Conservation (phyloP, 805 yeast genomes). For the Wickerhamiella alocasiicola region DNA sequence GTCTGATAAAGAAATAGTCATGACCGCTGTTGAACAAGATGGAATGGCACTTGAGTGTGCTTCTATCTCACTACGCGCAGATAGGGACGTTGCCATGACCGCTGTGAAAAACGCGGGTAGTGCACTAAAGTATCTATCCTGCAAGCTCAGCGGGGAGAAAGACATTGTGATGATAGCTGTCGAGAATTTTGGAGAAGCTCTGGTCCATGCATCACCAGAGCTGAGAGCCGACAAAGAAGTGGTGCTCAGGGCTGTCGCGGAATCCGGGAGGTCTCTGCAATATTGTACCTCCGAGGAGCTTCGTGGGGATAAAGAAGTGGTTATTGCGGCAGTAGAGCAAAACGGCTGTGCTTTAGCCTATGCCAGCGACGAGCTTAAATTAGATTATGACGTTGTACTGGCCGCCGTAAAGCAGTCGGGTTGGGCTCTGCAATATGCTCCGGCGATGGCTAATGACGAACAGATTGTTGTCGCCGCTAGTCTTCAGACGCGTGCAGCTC, state of each 20-base stretch:
- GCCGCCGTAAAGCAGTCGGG: slow-evolving; percentile 1
- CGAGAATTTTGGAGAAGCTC: neutral
- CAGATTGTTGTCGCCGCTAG: neutral
- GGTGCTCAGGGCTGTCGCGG: neutral
- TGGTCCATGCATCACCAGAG: slow-evolving; percentile 1
- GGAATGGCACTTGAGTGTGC: slow-evolving; percentile 3
- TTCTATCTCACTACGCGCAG: neutral
- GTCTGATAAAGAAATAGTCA: neutral
- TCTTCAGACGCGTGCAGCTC: neutral
- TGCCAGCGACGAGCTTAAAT: neutral
- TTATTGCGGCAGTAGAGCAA: neutral
- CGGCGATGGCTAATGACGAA: neutral
- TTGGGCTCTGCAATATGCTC: slow-evolving; percentile 2
- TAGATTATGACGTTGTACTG: neutral
- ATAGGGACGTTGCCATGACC: neutral
- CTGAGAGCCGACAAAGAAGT: neutral
- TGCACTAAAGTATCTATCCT: slow-evolving; percentile 1
- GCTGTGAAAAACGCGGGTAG: neutral
- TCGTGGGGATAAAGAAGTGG: slow-evolving; percentile 1
- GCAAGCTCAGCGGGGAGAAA: slow-evolving; percentile 2
- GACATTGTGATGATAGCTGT: slow-evolving; percentile 2
- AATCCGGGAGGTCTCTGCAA: neutral
- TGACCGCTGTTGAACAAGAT: neutral
- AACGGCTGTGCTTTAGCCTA: slow-evolving; percentile 1
- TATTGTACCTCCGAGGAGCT: neutral